Conservation (phyloP, 805 yeast species). For the Saturnispora quitensis region DNA sequence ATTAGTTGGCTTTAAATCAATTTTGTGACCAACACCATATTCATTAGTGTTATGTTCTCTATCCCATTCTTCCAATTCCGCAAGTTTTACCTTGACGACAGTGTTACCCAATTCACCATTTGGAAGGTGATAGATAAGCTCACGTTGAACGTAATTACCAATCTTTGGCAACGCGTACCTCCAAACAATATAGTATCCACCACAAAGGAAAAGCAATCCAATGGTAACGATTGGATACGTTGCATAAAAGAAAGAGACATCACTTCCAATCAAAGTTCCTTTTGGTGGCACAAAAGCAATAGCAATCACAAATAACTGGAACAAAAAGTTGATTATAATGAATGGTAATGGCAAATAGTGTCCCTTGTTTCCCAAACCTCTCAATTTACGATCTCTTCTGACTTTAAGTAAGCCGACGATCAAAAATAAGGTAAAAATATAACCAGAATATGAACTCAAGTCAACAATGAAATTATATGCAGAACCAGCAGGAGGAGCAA, state of each 20-base stretch:
- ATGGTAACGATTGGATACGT: constrained; percentile 33
- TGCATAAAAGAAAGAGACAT: constrained; percentile 35
- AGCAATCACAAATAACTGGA: constrained; percentile 31
- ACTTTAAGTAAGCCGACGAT: constrained; percentile 49
- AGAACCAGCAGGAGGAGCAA: constrained; percentile 83
- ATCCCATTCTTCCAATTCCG: constrained; percentile 29
- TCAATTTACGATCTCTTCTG: constrained; percentile 27
- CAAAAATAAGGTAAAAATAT: constrained; percentile 60
- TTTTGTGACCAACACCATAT: constrained; percentile 8
- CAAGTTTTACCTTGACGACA: constrained; percentile 28
- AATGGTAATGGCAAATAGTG: constrained; percentile 29
- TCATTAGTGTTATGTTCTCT: constrained; percentile 12
- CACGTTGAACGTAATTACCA: constrained; percentile 28
- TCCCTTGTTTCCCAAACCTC: constrained; percentile 29
- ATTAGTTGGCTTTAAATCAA: neutral
- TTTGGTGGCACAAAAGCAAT: constrained; percentile 37
- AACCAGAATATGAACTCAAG: constrained; percentile 72
- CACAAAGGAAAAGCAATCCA: constrained; percentile 28
- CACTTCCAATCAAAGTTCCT: constrained; percentile 32
- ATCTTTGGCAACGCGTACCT: constrained; percentile 27
- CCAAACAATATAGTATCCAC: constrained; percentile 31
- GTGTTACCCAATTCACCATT: constrained; percentile 34
- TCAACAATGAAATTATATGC: constrained; percentile 77
- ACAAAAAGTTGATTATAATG: constrained; percentile 27
- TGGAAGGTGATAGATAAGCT: constrained; percentile 23